Conservation (phyloP, 768 basidiomycete genomes). For the Calocybe gangraenosa region DNA sequence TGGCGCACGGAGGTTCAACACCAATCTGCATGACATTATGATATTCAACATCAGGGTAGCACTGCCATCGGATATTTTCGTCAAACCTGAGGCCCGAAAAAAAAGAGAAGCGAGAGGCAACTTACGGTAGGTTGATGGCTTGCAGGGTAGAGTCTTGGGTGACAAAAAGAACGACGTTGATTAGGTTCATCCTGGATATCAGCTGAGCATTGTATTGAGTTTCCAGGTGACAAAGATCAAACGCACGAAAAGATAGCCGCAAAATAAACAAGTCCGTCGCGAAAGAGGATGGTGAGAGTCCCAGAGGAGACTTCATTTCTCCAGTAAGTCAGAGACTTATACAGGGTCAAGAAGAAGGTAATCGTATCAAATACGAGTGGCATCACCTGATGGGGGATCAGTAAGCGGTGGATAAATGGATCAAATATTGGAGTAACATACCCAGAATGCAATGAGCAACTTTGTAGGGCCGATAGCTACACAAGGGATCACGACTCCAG, state of each 20-base stretch:
- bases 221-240: background rate
- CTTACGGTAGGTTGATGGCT: slow-evolving; percentile 21
- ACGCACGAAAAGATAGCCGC: slow-evolving; percentile 18
- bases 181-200: slow-evolving; percentile 15
- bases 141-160: slow-evolving; percentile 12
- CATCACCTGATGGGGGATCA: slow-evolving; percentile 1
- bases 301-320: background rate
- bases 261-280: slow-evolving; percentile 23
- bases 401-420: too few relatives aligned
- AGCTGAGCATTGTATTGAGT: too few relatives aligned
- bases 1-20: slow-evolving; percentile 18
- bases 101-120: too few relatives aligned
- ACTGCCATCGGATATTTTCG: too few relatives aligned
- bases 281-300: slow-evolving; percentile 5
- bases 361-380: slow-evolving; percentile 14
- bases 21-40: slow-evolving; percentile 22
- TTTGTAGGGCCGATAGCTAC: slow-evolving; percentile 18
- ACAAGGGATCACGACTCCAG: slow-evolving; percentile 15
- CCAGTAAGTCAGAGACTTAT: slow-evolving; percentile 6
- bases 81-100: too few relatives aligned
- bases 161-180: slow-evolving; percentile 19
- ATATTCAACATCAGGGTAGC: slow-evolving; percentile 20
- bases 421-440: too few relatives aligned
- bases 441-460: slow-evolving; percentile 23
- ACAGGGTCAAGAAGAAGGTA: slow-evolving; percentile 14